Conservation (phyloP, 2,329 filamentous ascomycete species). For the Pseudopyrenochaeta lycopersici region DNA sequence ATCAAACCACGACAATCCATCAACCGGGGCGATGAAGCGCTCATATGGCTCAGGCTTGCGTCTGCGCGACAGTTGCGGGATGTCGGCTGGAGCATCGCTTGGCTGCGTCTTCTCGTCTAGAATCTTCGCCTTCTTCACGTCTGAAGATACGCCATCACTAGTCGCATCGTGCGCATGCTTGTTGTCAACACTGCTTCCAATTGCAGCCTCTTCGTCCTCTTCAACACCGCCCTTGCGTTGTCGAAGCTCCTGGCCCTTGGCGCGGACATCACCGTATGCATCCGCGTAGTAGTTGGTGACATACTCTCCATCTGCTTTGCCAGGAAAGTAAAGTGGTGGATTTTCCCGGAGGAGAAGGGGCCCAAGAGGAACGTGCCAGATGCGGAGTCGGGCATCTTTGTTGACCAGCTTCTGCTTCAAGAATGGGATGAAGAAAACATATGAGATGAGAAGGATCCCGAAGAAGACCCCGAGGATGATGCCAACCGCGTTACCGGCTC, state of each 20-base stretch:
- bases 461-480: constrained; percentile 39
- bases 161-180: constrained; percentile 9
- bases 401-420: constrained; percentile 37
- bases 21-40: constrained; percentile 47
- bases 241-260: constrained; percentile 22
- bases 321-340: constrained; percentile 53
- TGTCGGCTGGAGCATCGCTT: constrained; percentile 10
- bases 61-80: constrained; percentile 22
- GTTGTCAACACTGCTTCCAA: constrained; percentile 9
- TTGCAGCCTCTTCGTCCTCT: constrained; percentile 8
- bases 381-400: constrained; percentile 33
- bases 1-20: constrained; percentile 39
- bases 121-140: constrained; percentile 18
- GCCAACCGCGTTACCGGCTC: constrained; percentile 37
- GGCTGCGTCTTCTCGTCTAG: constrained; percentile 19
- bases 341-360: constrained; percentile 52
- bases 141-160: constrained; percentile 10
- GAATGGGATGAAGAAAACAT: constrained; percentile 41
- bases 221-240: constrained; percentile 9
- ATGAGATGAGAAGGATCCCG: constrained; percentile 28
- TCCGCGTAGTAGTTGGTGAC: constrained; percentile 54
- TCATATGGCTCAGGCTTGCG: constrained; percentile 44
- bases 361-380: constrained; percentile 44
- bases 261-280: constrained; percentile 33
- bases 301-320: constrained; percentile 43